Base-by-base conservation (phyloP, 2,329 filamentous ascomycete genomes). In the Diaporthe sp. region DNA sequence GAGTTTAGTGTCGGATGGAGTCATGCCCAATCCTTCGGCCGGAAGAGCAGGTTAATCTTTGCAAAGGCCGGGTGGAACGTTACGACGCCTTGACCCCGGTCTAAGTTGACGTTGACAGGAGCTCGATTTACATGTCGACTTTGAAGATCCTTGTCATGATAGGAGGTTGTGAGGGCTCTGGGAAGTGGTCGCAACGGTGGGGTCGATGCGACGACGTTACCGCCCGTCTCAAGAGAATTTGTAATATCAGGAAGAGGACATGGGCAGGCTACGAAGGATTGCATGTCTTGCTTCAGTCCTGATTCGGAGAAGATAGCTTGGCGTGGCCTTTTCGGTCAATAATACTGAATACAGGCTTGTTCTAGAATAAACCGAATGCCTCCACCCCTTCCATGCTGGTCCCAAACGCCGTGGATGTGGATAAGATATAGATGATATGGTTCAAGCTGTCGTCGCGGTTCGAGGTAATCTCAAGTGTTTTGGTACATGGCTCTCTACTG, bases 401-500 rank as follows among this genome's bases (percentile, higher is more conserved):
- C 66, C 75, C 75, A 39, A 76, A 76, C 75, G 75, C 75, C 75
- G 65, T 75, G 42, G 72, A 73, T 73, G 56, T 72, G 75, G 68
- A 76, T 72, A 77, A 77, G 76, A 75, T 76, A 66, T 56, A 55
- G 50, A 68, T 70, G 56, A 51, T 55, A 58, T 73, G 50, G 61
- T 68, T 73, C 61, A 66, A 72, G 66, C 50, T 61, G 70, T 71
- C 50, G 66, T 75, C 27, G 70, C 47, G 73, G 58, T 44, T 50
- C 32, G 59, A 59, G 32, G 37, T 35, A 37, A 35, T 55, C 50
- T 70, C 61, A 27, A 55, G 37, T 32, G 37, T 70, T 74, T 70
- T 71, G 47, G 55, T 75, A 75, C 65, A 74, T 37, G 32, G 47
- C 27, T 56, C 30, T 42, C 37, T 25, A 39, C 30, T 25, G 8